These are phyloP conservation scores for Dactylis glomerata DNA, from an alignment of 176 grass and related monocot species.

Conservation along the genomic window DNA sequence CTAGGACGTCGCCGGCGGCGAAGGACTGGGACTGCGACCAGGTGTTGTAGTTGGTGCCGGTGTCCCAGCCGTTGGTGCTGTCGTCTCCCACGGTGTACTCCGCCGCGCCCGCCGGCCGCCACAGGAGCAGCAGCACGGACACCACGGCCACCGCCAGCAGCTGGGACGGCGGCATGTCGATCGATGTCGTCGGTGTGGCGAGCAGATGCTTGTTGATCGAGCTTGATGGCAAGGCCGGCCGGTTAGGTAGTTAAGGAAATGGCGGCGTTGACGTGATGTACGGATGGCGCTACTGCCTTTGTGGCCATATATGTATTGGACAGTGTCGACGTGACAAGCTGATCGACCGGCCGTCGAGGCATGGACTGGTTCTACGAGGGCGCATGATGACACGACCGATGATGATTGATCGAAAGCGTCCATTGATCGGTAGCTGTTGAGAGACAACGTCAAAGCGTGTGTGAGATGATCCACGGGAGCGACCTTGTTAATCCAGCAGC, in stretches of 20 bases:
- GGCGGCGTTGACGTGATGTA: slow-evolving; percentile 4
- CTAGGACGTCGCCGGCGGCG: slow-evolving; percentile 38
- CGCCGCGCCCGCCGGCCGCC: background rate
- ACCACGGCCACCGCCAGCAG: background rate
- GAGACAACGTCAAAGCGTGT: background rate
- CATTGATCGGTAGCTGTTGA: background rate
- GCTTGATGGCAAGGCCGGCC: background rate
- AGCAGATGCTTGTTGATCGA: background rate
- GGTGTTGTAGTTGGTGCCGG: slow-evolving; percentile 39
- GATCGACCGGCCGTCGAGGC: background rate
- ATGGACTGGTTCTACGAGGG: background rate
- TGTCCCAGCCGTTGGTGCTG: slow-evolving; percentile 20
- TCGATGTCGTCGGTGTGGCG: background rate
- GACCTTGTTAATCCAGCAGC: background rate
- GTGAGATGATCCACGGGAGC: background rate
- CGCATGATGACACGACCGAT: background rate
- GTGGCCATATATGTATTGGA: background rate
- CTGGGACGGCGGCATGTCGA: background rate
- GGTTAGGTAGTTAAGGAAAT: background rate
- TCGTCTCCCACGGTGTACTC: slow-evolving; percentile 27
- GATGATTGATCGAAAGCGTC: background rate
- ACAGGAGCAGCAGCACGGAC: background rate
- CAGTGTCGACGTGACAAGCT: background rate
- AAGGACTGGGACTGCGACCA: slow-evolving; percentile 26
- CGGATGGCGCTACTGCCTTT: background rate